These are phyloP conservation scores for Emergomyces pasteurianus DNA, from an alignment of 2,329 filamentous ascomycete genomes.

Conservation along the genomic window DNA sequence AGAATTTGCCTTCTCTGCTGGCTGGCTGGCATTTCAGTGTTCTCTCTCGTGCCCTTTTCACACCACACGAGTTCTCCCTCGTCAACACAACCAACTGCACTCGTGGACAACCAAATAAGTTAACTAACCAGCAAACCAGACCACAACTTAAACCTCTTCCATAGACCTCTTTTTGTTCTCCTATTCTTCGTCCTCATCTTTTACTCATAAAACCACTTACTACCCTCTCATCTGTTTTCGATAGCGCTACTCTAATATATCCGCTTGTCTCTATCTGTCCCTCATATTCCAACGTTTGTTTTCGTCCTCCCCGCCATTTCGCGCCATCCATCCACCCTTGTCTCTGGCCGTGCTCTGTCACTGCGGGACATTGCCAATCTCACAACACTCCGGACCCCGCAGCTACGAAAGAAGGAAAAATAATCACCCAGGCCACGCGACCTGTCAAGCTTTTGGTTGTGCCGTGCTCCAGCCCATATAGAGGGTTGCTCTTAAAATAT, in stretches of 20 bases:
- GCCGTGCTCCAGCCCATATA: slow-evolving; percentile 14
- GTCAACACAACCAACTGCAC: background rate
- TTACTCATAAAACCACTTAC: too few species aligned
- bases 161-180: background rate
- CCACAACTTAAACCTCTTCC: background rate
- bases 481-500: slow-evolving; percentile 51
- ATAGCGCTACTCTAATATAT: background rate
- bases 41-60: background rate
- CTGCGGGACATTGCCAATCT: background rate
- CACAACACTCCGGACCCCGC: background rate
- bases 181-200: background rate
- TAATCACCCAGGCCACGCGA: slow-evolving; percentile 1
- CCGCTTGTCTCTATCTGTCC: slow-evolving; percentile 8
- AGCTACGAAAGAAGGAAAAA: slow-evolving; percentile 5
- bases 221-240: slow-evolving; percentile 11
- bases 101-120: background rate
- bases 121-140: background rate
- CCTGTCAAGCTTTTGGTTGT: slow-evolving; percentile 12
- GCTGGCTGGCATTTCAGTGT: background rate
- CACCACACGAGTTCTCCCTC: slow-evolving; percentile 2
- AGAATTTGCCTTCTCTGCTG: background rate
- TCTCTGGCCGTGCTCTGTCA: background rate
- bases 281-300: slow-evolving; percentile 6
- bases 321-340: background rate
- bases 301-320: slow-evolving; percentile 5